Percentiles rank a stretch among this genome's conserved stretches.
These are phyloP conservation scores for Pharus latifolius DNA, from an alignment of 176 grass and related monocot genomes.

Conservation along the genomic window DNA sequence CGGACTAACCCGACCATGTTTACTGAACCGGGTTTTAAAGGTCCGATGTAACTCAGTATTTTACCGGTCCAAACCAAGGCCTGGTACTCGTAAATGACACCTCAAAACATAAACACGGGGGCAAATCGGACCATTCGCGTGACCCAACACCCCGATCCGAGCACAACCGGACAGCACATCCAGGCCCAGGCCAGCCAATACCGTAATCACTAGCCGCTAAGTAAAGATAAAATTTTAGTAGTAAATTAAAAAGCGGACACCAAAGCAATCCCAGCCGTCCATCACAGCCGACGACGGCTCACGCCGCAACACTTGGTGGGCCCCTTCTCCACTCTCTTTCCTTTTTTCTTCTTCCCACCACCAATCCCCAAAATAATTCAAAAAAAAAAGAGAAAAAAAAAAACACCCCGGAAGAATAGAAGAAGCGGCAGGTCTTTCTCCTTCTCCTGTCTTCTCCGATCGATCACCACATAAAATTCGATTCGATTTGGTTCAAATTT, in stretches of 20 bases:
- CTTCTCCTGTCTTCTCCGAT: not conserved
- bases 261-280: slow-evolving; percentile 9
- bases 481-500: not conserved
- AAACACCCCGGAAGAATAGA: too few species aligned
- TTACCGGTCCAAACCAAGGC: too few species aligned
- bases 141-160: not conserved
- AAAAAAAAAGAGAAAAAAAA: not conserved
- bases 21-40: too few species aligned
- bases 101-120: not conserved
- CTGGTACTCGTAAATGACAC: too few species aligned
- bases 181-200: not conserved
- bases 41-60: too few species aligned
- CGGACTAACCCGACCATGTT: too few species aligned
- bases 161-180: slow-evolving; percentile 10
- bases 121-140: not conserved
- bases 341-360: too few species aligned
- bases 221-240: too few species aligned
- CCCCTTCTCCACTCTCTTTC: not conserved
- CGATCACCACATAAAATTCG: not conserved
- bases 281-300: not conserved
- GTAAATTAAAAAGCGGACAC: not conserved
- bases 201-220: slow-evolving; percentile 7
- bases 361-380: not conserved
- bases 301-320: slow-evolving; percentile 11
- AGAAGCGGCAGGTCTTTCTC: not conserved